Evolutionary conservation across 208 protist species (phyloP), one percentile per base, ranked within the genome.

Genomic region (Wallacemonas sp.): DNA sequence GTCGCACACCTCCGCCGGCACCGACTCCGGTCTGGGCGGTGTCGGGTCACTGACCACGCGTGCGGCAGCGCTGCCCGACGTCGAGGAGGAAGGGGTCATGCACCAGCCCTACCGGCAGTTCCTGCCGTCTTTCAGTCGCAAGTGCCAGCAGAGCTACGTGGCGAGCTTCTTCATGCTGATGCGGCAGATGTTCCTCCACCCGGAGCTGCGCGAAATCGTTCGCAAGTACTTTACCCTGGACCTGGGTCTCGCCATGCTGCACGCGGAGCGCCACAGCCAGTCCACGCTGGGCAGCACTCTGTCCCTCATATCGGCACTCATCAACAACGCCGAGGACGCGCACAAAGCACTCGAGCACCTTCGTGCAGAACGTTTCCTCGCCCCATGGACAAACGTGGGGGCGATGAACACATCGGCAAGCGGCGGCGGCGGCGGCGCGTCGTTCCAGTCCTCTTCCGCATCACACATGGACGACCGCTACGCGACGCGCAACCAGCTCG

Each of bases 161-260:
- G 59, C 77, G 17, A 84, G 82, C 60, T 77, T 94, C 30, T 93
- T 96, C 58, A 68, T 90, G 36, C 59, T 95, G 19, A 72, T 95
- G 49, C 84, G 86, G 0, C 86, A 95, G 66, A 66, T 91, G 24
- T 78, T 82, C n/a, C 72, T 69, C 1, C 79, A 91, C 63, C 80
- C 77, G 0, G 44, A 69, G 6, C 69, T 93, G 9, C 80, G 72
- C 12, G 62, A 77, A 8, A 55, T 66, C 2, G 77, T 92, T 27
- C 59, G 61, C 31, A 33, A 77, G 30, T 72, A 91, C 75, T 60
- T 91, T 17, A 82, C 56, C 33, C 70, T 95, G 12, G 60, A 76
- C 28, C 44, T 84, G 38, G 86, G 80, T 26, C 77, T 95, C 19
- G 53, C 66, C 21, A 92, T 95, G 47, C 55, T 93, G 2, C 81